Base-by-base conservation (phyloP, 2,329 filamentous ascomycete species). In the Zymoseptoria pseudotritici region DNA sequence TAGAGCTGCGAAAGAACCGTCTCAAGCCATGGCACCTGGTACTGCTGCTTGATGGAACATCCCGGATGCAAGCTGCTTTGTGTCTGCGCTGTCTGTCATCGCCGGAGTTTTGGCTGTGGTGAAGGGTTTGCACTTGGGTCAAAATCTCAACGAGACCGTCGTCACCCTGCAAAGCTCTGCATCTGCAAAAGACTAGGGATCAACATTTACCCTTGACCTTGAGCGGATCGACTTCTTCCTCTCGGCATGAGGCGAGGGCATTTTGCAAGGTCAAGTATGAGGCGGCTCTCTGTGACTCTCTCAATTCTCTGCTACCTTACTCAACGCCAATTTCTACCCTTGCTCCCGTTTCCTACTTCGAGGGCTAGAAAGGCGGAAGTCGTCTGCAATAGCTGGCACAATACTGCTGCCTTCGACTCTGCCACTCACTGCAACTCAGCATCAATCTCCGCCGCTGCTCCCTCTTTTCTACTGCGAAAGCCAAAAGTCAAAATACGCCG, bases 401-500 rank as follows among this genome's bases (percentile, higher is more conserved):
- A 29, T 29, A 7, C 26, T 29, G 26, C 8, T 29, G 26, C 26
- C 6, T 29, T 29, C 8, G 8, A 29, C 36, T 42, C 11, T 42
- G 11, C 10, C 5, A 6, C 2, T 17, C 17, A n/a, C 36, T 46
- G 36, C 17, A 1, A 46, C 36, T 46, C 13, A 46, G 17, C 11
- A 46, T n/a, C 13, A n/a, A 7, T n/a, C 17, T 17, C 4, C 17
- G 13, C 36, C 7, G 13, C 5, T n/a, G 17, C 36, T 17, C 19
- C n/a, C 22, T 9, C 52, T 26, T 10, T 3, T 29, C 56, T 58
- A 56, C 50, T 58, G 53, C 19, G 57, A 59, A 24, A 62, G 31
- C 60, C 60, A 62, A 49, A 57, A 62, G 13, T 62, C 54, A 36
- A 62, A 57, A 29, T 62, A 59, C 9, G 29, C 57, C 24, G 53